Percentiles rank a stretch among this genome's conserved stretches.
These are phyloP conservation scores for Ensete ventricosum DNA, from an alignment of 176 grass and related monocot genomes.

Conservation along the genomic window DNA sequence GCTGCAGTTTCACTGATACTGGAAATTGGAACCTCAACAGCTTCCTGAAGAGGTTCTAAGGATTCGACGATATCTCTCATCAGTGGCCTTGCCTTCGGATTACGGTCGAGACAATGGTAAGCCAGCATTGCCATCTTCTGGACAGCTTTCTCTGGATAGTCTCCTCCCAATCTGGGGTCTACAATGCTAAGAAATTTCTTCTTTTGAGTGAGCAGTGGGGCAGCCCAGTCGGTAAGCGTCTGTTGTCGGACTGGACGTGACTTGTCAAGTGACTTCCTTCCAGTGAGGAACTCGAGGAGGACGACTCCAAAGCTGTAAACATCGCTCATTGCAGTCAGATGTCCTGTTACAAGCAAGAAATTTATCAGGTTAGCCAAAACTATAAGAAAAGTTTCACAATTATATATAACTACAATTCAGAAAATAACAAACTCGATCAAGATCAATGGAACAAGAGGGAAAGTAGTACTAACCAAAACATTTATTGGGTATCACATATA, in stretches of 20 bases:
- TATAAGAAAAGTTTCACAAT: background rate
- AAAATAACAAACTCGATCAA: background rate
- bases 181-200: constrained; percentile 33
- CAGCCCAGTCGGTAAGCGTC: constrained; percentile 40
- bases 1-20: background rate
- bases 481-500: too few species aligned
- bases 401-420: background rate
- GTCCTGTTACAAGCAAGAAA: constrained; percentile 13
- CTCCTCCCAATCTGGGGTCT: constrained; percentile 26
- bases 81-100: constrained; percentile 41
- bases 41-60: constrained; percentile 37
- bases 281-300: constrained; percentile 39
- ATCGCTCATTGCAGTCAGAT: constrained; percentile 51
- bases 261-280: constrained; percentile 39
- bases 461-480: too few species aligned
- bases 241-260: constrained; percentile 33
- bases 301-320: constrained; percentile 48
- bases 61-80: constrained; percentile 44
- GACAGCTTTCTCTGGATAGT: constrained; percentile 30
- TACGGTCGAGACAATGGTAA: constrained; percentile 39
- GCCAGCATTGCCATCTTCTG: constrained; percentile 35
- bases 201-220: constrained; percentile 28
- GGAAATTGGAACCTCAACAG: background rate
- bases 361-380: background rate
- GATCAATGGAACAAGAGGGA: background rate